Percentiles rank a stretch among this genome's conserved stretches.
Evolutionary conservation across 176 grass and related monocot species (phyloP).

Genomic region (Oryza australiensis): DNA sequence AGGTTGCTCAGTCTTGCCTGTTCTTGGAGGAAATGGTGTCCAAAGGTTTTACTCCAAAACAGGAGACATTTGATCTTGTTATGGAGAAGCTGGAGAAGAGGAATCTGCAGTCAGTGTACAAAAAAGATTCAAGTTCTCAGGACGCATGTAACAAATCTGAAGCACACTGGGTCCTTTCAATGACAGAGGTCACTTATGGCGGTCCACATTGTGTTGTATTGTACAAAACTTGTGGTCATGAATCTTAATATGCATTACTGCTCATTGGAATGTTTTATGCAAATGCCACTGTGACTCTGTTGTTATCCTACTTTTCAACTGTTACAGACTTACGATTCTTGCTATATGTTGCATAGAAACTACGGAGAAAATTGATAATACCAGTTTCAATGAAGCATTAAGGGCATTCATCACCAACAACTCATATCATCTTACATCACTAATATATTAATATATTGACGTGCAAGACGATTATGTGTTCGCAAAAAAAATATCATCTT

Average conservation of each 20-base stretch:
- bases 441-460: too few relatives aligned
- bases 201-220: background rate
- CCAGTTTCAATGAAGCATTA: background rate
- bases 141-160: slow-evolving; percentile 37
- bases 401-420: background rate
- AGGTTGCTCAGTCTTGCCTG: slow-evolving; percentile 55
- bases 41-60: slow-evolving; percentile 68
- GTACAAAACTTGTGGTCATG: background rate
- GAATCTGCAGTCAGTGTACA: slow-evolving; percentile 45
- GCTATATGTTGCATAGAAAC: background rate
- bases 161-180: slow-evolving; percentile 7
- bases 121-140: slow-evolving; percentile 57
- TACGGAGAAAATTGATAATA: background rate
- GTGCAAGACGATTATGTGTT: too few relatives aligned
- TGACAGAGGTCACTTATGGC: background rate
- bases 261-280: background rate
- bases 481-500: too few relatives aligned
- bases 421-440: background rate
- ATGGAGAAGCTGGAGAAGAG: slow-evolving; percentile 57
- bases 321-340: too few relatives aligned
- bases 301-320: background rate
- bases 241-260: background rate
- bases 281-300: background rate
- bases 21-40: slow-evolving; percentile 83
- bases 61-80: slow-evolving; percentile 66